Base-by-base conservation (phyloP, 208 protist species). In the Phytomonas serpens region DNA sequence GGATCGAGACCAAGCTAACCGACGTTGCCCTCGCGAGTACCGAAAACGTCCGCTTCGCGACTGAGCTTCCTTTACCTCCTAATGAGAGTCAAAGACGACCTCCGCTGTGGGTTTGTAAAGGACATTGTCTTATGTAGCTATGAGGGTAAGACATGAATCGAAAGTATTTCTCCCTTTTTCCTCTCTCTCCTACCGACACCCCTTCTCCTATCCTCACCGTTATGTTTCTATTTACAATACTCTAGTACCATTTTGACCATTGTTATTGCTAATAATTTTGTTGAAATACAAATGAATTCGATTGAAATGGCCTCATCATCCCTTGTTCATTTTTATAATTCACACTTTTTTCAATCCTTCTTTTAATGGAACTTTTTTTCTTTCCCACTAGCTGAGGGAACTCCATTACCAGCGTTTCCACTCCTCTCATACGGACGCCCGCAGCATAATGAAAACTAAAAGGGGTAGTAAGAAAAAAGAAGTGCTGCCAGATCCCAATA, bases 1-100 rank as follows among this genome's bases (percentile, higher is more conserved):
- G 77, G 13, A 87, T 95, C 42, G 80, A 86, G 47, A 93, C 87
- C 14, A 77, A 69, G 19, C 69, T 92, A 34, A 78, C 82, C 27
- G 83, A 93, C 51, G 61, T 30, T 84, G 83, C 4, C 80, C 75
- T 19, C 69, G 61, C 34, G 51, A 36, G 7, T 5, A 13, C 14
- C 64, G n/a, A 67, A 30, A 65, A 42, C 1, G 4, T 3, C 32
- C 62, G 13, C 76, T 94, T 94, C 76, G 78, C 81, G 19, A 91
- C 84, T 5, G 68, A 82, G 64, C 57, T 94, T 16, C 89, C 89
- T 11, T 64, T 82, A 10, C 34, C 61, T 7, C 9, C 47, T 0
- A 76, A 66, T 30, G 84, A 90, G 37, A 77, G 40, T 61, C 79
- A 77, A n/a, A 74, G 90, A 7, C 79, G 90, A 5, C 88, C 87